Evolutionary conservation across 345 rosid genomes (phyloP), one percentile per base, ranked within the genome.

Genomic region (Hibiscus trionum): DNA sequence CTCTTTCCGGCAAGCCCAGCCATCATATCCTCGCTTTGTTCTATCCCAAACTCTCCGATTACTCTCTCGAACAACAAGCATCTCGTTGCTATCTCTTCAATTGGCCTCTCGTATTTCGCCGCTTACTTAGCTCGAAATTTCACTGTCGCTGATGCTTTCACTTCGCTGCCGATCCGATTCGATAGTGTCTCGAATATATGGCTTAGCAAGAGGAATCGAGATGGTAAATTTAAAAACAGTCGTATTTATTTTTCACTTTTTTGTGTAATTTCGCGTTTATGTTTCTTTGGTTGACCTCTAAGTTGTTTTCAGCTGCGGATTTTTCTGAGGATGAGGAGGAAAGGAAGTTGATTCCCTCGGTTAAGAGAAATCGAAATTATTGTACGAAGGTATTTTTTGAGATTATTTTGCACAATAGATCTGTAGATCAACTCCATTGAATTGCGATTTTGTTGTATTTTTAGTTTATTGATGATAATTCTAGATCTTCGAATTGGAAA

Each of bases 1-100:
- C 78, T 79, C 47, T 84, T 87, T 77, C 77, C 56, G 6, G 80
- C 82, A 3, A 71, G 80, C n/a, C 81, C 88, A 2, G 75, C 76
- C 17, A 72, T 78, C 46, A 60, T 89, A 79, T 70, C 37, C 15
- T 77, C 29, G 50, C 87, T 87, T 72, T 85, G 88, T 80, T 72
- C 50, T 16, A 33, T 82, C 60, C 87, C 86, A 47, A 39, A 76
- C 75, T 84, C 95, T 0, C 90, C 90, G 8, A 76, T 87, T 74
- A 37, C 79, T 7, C 75, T 86, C 35, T 72, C 80, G 11, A 10
- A 47, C 50, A 5, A 61, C 47, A 60, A 72, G 35, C 49, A 24
- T 39, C 39, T 35, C 24, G 85, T 89, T 71, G 80, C 86, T 24
- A 60, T 76, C 46, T 89, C 87, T 57, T 21, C 46, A 1, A 35